Conservation (phyloP, 495 filamentous ascomycete species). For the Daldinia decipiens region DNA sequence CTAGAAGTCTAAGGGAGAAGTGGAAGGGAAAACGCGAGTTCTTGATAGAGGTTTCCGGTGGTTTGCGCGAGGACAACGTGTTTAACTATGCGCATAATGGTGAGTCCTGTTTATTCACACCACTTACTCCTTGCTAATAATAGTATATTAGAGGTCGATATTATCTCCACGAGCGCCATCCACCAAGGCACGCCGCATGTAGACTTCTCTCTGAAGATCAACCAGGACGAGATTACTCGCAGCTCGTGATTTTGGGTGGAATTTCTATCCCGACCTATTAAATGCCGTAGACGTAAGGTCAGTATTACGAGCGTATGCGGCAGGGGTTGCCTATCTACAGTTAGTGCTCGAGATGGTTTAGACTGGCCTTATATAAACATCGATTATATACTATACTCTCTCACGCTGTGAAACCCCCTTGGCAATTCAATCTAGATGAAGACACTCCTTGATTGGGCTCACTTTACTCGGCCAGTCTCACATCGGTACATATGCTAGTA, state of each 20-base stretch:
- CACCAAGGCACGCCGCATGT: constrained; percentile 94
- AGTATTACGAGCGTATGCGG: too few species aligned
- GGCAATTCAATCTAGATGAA: too few species aligned
- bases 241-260: constrained; percentile 1
- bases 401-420: too few species aligned
- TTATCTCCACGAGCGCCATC: constrained; percentile 93
- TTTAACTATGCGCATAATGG: constrained; percentile 78
- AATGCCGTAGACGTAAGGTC: too few species aligned
- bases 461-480: too few species aligned
- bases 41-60: constrained; percentile 91
- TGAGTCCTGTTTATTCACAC: constrained; percentile 44
- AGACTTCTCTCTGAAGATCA: constrained; percentile 95
- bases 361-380: too few species aligned
- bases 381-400: too few species aligned
- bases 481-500: too few species aligned
- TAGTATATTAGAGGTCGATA: constrained; percentile 77
- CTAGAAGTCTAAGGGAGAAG: constrained; percentile 75
- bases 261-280: constrained; percentile 9
- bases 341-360: too few species aligned
- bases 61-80: constrained; percentile 86
- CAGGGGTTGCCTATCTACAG: too few species aligned
- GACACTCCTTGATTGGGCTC: too few species aligned
- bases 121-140: constrained; percentile 11
- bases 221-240: constrained; percentile 43
- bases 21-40: constrained; percentile 76